Conservation (phyloP, 148 eudicot genomes). For the Fagopyrum homotropicum region DNA sequence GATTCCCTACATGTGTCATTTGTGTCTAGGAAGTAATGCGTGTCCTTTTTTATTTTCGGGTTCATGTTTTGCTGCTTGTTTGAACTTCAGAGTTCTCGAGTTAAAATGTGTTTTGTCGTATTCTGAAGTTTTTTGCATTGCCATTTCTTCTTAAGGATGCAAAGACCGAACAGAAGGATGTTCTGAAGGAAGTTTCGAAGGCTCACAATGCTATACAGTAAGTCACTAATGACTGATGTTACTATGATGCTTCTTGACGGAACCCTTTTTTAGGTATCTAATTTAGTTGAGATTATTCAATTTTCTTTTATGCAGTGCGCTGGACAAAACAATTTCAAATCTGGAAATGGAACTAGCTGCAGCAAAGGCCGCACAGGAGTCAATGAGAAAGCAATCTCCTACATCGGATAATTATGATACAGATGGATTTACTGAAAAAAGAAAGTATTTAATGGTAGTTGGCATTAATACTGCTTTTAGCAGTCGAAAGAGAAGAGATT, state of each 20-base stretch:
- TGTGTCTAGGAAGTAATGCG: not conserved
- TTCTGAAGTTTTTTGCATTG: not conserved
- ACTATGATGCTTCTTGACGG: not conserved
- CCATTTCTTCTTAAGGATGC: slow-evolving; percentile 10
- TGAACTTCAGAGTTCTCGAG: not conserved
- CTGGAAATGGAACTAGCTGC: slow-evolving; percentile 22
- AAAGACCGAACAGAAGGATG: slow-evolving; percentile 16
- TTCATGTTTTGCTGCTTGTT: not conserved
- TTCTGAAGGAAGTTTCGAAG: slow-evolving; percentile 1
- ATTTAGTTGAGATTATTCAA: not conserved
- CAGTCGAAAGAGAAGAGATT: slow-evolving; percentile 23
- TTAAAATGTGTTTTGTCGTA: not conserved
- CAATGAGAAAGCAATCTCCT: slow-evolving; percentile 11
- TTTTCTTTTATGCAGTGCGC: slow-evolving; percentile 3
- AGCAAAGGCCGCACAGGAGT: slow-evolving; percentile 21
- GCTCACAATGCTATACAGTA: slow-evolving; percentile 17
- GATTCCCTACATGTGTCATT: not conserved
- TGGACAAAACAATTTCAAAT: slow-evolving; percentile 20
- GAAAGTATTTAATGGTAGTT: slow-evolving; percentile 23
- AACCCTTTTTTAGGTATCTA: not conserved
- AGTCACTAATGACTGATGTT: slow-evolving; percentile 2
- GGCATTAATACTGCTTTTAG: slow-evolving; percentile 27
- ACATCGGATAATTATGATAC: not conserved
- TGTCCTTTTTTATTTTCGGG: not conserved
- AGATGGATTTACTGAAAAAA: slow-evolving; percentile 1